Conservation (phyloP, 2,329 filamentous ascomycete genomes). For the Penicillium nordicum region DNA sequence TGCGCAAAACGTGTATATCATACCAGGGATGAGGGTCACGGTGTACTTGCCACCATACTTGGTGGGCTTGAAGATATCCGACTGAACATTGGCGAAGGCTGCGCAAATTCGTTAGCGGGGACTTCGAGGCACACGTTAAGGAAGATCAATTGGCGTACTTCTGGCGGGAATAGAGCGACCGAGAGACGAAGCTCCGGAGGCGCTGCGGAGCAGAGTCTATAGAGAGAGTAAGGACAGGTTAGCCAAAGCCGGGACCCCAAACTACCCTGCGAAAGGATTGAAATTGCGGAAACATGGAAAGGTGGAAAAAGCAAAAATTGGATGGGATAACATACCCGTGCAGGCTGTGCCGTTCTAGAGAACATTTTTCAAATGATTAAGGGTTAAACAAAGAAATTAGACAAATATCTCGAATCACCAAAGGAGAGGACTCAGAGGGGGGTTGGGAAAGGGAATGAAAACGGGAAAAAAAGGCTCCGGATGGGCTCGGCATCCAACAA, state of each 20-base stretch:
- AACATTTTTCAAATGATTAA: constrained; percentile 36
- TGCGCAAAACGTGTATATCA: constrained; percentile 4
- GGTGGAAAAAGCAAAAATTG: constrained; percentile 31
- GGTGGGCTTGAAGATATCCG: constrained; percentile 98
- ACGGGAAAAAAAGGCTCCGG: constrained; percentile 35
- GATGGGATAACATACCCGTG: constrained; percentile 38
- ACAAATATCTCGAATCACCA: constrained; percentile 8
- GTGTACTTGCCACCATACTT: constrained; percentile 99
- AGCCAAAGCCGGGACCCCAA: constrained; percentile 25
- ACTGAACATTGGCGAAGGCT: constrained; percentile 76
- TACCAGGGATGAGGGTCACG: constrained; percentile 93
- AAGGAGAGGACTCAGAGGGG: constrained; percentile 1
- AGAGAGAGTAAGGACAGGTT: constrained; percentile 29
- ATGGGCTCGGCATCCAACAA: constrained; percentile 33
- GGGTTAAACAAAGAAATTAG: constrained; percentile 15
- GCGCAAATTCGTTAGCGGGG: constrained; percentile 20
- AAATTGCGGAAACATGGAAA: constrained; percentile 31
- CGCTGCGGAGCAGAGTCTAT: constrained; percentile 57
- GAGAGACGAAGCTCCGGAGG: constrained; percentile 47
- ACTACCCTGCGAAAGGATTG: neutral
- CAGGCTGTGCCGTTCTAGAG: constrained; percentile 41
- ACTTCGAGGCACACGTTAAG: neutral
- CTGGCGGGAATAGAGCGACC: constrained; percentile 52
- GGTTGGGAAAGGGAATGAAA: constrained; percentile 19
- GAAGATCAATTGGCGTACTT: constrained; percentile 42